Base-by-base conservation (phyloP, 306 rosid species). In the Oxytropis ochrocephala region DNA sequence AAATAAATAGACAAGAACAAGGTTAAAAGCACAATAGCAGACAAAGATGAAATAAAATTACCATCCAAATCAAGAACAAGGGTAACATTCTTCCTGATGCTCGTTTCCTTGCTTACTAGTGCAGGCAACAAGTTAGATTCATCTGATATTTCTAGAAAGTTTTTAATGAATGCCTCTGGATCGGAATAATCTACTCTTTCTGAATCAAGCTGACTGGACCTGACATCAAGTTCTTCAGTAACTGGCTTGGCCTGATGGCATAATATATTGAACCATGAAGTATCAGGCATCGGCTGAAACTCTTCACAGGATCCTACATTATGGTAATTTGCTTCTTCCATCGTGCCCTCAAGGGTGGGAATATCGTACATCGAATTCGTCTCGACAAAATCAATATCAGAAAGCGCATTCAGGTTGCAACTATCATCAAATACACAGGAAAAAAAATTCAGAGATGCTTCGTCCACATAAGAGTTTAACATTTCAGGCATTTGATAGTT, bases 41-140 rank as follows among this genome's bases (percentile, higher is more conserved):
- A 57, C 3, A 8, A 30, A 80, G 29, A 53, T 19, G 43, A 42
- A 35, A 33, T 51, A 58, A 35, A 60, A 67, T 79, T 87, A 89
- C 98, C 98, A 80, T 92, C 98, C 91, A 92, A 83, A 89, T 92
- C 98, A 78, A 92, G 98, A 58, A 85, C 95, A 58, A 92, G 84
- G 55, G 96, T 92, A 42, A 83, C 74, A 16, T 58, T 62, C 83
- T 84, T 92, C 75, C 46, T 75, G 67, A 74, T 84, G 35, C 78
- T 47, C 69, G 79, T 51, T 77, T 89, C 92, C 78, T 74, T 71
- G 91, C 77, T 78, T 41, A 47, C 76, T 58, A 83, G 79, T 67
- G 82, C 83, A 82, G 89, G 84, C 78, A 89, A 69, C 67, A 79
- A 21, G 83, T 80, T 42, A 27, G 81, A 82, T 54, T 84, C 91